Percentiles rank a stretch among this genome's conserved stretches.
phyloP scores from a whole-genome alignment of 75 land plant genomes.

The Selaginella moellendorffii region DNA sequence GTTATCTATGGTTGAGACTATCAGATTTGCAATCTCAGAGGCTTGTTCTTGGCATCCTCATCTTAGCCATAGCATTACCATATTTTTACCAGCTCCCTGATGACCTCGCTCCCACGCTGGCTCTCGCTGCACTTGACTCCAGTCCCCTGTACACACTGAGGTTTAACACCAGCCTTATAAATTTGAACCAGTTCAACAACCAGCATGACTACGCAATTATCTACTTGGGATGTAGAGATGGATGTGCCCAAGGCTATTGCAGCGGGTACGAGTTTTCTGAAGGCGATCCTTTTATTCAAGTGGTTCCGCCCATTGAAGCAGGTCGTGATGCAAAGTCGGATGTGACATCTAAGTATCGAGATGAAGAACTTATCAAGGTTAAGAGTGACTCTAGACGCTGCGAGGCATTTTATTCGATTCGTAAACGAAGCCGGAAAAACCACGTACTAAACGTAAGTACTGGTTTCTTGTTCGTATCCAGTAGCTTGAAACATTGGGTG shows the following conservation, averaged over 20 bases:
- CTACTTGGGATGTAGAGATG: constrained; percentile 26
- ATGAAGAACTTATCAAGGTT: constrained; percentile 15
- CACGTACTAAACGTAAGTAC: constrained; percentile 25
- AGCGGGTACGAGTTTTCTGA: not conserved
- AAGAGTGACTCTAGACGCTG: constrained; percentile 26
- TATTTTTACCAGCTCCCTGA: constrained; percentile 5
- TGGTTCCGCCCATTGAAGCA: constrained; percentile 8
- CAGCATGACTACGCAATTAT: constrained; percentile 21
- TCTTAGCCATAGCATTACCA: constrained; percentile 16
- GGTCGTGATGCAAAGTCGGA: constrained; percentile 11
- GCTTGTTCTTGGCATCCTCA: constrained; percentile 23
- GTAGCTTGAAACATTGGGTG: too few relatives aligned
- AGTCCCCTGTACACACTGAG: constrained; percentile 13
- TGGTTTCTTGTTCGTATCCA: not conserved
- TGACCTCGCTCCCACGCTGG: constrained; percentile 24
- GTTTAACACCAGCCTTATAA: constrained; percentile 18
- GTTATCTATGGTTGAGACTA: constrained; percentile 30
- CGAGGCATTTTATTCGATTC: constrained; percentile 27
- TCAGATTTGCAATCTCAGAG: constrained; percentile 31
- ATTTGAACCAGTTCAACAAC: constrained; percentile 15
- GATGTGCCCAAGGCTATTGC: constrained; percentile 11
- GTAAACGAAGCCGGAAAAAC: not conserved
- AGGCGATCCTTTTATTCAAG: constrained; percentile 12
- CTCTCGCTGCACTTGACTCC: constrained; percentile 21
- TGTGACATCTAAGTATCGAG: constrained; percentile 17